Percentiles rank a stretch among this genome's conserved stretches.
Evolutionary conservation across 176 grass and related monocot species (phyloP).

Genomic region (Oryza brachyantha): DNA sequence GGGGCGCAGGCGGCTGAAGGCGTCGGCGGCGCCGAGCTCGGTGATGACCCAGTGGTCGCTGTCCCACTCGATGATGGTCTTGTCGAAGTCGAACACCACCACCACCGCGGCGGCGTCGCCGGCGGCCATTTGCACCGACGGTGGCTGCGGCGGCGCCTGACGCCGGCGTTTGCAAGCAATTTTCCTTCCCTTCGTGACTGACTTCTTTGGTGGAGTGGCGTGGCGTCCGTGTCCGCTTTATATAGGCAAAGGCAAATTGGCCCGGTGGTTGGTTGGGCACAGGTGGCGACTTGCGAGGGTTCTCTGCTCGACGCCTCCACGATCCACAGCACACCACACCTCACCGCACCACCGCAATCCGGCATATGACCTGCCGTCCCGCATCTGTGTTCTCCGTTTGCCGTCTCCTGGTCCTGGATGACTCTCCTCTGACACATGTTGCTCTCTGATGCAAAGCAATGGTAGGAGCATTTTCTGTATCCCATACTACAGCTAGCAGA

Average conservation of each 20-base stretch:
- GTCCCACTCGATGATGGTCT: conserved; percentile 83
- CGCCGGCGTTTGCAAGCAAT: not conserved
- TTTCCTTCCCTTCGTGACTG: not conserved
- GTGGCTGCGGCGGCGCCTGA: not conserved
- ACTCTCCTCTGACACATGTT: not conserved
- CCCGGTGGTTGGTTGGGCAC: not conserved
- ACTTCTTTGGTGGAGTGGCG: not conserved
- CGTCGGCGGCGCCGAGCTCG: conserved; percentile 52
- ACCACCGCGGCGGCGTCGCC: conserved; percentile 27
- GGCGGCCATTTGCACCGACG: too few species aligned
- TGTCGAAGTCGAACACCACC: conserved; percentile 89
- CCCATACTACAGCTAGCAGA: not conserved
- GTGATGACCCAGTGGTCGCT: conserved; percentile 81
- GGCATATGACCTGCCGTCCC: not conserved
- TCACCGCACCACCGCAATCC: not conserved
- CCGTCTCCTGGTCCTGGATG: not conserved
- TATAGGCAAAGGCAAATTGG: conserved; percentile 8
- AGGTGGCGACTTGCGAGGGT: not conserved
- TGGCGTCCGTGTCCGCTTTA: conserved; percentile 2
- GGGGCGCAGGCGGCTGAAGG: conserved; percentile 53
- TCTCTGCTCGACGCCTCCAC: not conserved
- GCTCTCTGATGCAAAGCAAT: too few species aligned
- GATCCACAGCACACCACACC: too few species aligned
- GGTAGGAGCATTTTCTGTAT: too few species aligned
- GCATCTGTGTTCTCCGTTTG: not conserved